These are phyloP conservation scores for Rhizopogon vulgaris DNA, from an alignment of 768 basidiomycete genomes.

Conservation along the genomic window DNA sequence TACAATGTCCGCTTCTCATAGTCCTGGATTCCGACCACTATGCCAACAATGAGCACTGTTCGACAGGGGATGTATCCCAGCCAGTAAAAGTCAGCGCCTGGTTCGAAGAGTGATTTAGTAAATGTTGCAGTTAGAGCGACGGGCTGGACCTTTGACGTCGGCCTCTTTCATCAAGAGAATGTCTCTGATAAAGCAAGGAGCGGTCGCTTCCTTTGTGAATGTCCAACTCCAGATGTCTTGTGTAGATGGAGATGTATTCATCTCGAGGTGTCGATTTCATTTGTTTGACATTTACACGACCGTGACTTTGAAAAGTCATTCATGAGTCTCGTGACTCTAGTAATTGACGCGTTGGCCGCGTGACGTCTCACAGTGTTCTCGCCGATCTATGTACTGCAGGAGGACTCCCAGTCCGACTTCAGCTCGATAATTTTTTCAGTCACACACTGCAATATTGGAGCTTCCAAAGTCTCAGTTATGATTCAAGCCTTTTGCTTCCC, in stretches of 20 bases:
- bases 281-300: too few relatives aligned
- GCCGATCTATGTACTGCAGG: too few relatives aligned
- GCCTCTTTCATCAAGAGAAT: conserved; percentile 40
- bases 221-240: conserved; percentile 44
- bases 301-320: too few relatives aligned
- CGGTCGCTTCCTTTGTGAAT: conserved; percentile 46
- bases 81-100: conserved; percentile 63
- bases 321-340: too few relatives aligned
- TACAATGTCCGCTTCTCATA: conserved; percentile 60
- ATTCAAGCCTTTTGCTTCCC: too few relatives aligned
- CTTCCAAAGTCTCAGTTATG: too few relatives aligned
- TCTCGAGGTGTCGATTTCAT: neutral
- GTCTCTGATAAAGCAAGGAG: conserved; percentile 51
- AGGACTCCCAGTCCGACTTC: too few relatives aligned
- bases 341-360: too few relatives aligned
- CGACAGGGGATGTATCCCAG: conserved; percentile 68
- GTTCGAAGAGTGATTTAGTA: neutral
- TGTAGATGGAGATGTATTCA: neutral
- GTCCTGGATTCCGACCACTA: conserved; percentile 56
- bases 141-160: conserved; percentile 21
- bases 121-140: neutral
- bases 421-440: too few relatives aligned
- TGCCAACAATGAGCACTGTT: conserved; percentile 51
- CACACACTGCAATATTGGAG: too few relatives aligned
- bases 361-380: too few relatives aligned